phyloP scores from a whole-genome alignment of 2,329 filamentous ascomycete genomes.

The Aureobasidium sp. region DNA sequence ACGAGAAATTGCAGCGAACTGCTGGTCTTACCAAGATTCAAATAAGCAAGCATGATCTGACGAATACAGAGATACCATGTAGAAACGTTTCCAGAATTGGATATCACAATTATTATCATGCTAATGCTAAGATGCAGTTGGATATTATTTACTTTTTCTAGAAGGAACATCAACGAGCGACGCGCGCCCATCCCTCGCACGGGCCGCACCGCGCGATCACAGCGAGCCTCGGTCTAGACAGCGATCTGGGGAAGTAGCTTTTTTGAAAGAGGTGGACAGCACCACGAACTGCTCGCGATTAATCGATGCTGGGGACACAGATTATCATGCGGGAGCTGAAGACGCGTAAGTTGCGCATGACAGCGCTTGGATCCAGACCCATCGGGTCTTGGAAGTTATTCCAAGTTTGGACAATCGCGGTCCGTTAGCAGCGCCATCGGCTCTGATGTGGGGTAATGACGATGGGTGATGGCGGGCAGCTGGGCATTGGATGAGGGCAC shows the following conservation, averaged over 20 bases:
- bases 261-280: neutral
- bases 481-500: slow-evolving; percentile 7
- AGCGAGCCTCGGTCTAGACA: neutral
- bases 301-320: neutral
- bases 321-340: neutral
- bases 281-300: neutral
- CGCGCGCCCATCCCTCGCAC: slow-evolving; percentile 5
- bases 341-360: neutral
- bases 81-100: too few species aligned
- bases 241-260: slow-evolving; percentile 4
- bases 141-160: slow-evolving; percentile 12
- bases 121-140: neutral
- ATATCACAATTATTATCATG: neutral
- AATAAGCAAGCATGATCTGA: too few species aligned
- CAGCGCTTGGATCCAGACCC: neutral
- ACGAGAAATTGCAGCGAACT: too few species aligned
- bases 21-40: too few species aligned
- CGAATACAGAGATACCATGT: too few species aligned
- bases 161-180: slow-evolving; percentile 7
- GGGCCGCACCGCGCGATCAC: neutral
- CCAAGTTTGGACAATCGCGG: neutral
- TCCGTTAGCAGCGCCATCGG: slow-evolving; percentile 8
- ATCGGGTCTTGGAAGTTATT: neutral
- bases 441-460: slow-evolving; percentile 8
- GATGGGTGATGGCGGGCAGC: neutral